phyloP scores from a whole-genome alignment of 768 basidiomycete species.

The Cubamyces lactineus region DNA sequence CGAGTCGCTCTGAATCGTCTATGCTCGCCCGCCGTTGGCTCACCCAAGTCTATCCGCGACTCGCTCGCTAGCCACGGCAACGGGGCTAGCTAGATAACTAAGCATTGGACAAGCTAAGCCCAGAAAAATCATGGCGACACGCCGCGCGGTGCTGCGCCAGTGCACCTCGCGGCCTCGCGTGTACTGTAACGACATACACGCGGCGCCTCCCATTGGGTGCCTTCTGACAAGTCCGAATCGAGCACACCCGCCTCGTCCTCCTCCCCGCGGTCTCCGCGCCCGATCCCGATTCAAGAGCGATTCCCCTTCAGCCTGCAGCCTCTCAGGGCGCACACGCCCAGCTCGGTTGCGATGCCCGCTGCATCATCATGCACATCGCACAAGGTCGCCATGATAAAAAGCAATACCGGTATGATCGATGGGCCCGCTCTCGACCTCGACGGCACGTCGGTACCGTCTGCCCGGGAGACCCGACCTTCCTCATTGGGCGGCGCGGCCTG shows the following conservation, averaged over 20 bases:
- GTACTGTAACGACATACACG: not conserved
- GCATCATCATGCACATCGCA: too few species aligned
- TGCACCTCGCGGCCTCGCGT: not conserved
- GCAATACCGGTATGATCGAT: not conserved
- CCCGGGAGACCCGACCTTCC: constrained; percentile 7
- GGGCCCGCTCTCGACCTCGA: not conserved
- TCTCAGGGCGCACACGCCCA: too few species aligned
- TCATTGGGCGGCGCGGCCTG: constrained; percentile 2
- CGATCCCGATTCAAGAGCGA: too few species aligned
- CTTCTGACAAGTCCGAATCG: not conserved
- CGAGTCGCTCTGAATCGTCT: too few species aligned
- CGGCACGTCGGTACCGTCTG: not conserved
- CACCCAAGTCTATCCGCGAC: too few species aligned
- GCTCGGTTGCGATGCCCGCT: too few species aligned
- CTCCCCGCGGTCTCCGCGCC: not conserved
- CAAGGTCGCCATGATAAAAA: too few species aligned
- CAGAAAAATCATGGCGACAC: not conserved
- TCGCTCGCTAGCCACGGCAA: too few species aligned
- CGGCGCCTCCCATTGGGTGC: not conserved
- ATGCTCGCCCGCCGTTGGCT: not conserved
- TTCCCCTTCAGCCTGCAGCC: too few species aligned
- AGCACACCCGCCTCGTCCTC: constrained; percentile 6
- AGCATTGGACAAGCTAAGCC: too few species aligned
- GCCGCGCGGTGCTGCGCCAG: not conserved
- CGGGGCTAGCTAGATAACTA: too few species aligned